Percentiles rank a stretch among this genome's conserved stretches.
phyloP scores from a whole-genome alignment of 345 rosid species.

The Heritiera fomes region DNA sequence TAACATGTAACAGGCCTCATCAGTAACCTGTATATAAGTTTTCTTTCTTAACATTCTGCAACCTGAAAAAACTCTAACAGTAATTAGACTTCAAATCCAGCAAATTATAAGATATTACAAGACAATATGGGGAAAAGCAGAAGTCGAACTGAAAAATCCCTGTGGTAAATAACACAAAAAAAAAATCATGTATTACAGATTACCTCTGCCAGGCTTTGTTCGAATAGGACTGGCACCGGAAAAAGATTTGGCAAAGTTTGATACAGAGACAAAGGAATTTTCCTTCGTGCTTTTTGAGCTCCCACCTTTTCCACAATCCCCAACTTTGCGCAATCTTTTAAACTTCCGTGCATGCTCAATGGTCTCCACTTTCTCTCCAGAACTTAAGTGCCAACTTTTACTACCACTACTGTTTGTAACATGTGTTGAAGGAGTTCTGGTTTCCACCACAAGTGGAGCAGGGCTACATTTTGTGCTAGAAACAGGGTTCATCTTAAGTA shows the following conservation, averaged over 20 bases:
- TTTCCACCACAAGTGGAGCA: constrained; percentile 40
- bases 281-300: constrained; percentile 31
- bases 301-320: constrained; percentile 39
- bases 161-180: not conserved
- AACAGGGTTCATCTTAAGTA: constrained; percentile 24
- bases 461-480: constrained; percentile 27
- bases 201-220: constrained; percentile 49
- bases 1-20: constrained; percentile 20
- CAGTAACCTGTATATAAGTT: constrained; percentile 16
- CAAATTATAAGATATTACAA: not conserved
- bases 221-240: constrained; percentile 29
- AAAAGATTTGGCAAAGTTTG: constrained; percentile 31
- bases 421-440: constrained; percentile 39
- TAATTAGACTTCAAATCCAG: constrained; percentile 11
- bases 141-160: constrained; percentile 6
- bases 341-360: constrained; percentile 47
- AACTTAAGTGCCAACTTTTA: constrained; percentile 66
- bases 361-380: constrained; percentile 52
- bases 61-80: not conserved
- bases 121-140: not conserved
- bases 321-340: constrained; percentile 77
- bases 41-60: not conserved
- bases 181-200: not conserved
- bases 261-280: constrained; percentile 28
- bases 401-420: constrained; percentile 40